A percentile compares a stretch with the other conserved stretches of the same genome.
These are phyloP conservation scores for Kwoniella shandongensis DNA, from an alignment of 768 basidiomycete species.

Conservation along the genomic window DNA sequence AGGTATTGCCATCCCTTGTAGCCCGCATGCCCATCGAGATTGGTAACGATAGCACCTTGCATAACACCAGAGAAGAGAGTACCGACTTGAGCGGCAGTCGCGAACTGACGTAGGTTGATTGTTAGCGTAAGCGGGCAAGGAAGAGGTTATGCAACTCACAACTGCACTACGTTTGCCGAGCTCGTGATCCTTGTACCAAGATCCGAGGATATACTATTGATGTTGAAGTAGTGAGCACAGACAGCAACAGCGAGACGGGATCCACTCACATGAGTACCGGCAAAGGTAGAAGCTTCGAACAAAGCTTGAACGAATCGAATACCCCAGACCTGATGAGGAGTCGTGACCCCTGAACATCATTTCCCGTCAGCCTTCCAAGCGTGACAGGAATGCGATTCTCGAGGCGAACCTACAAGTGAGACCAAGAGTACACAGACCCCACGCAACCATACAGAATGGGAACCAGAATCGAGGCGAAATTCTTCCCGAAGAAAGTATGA, in stretches of 20 bases:
- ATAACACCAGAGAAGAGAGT: constrained; percentile 43
- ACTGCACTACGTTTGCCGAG: constrained; percentile 71
- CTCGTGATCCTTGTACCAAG: constrained; percentile 72
- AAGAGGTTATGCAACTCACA: constrained; percentile 5
- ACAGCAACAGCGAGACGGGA: not conserved
- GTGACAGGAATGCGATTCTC: not conserved
- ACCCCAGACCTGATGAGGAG: constrained; percentile 57
- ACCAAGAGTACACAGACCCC: constrained; percentile 28
- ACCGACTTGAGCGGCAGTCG: constrained; percentile 35
- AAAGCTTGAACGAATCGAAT: constrained; percentile 74
- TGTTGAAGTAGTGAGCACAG: constrained; percentile 58
- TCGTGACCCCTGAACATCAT: constrained; percentile 22
- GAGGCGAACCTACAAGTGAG: constrained; percentile 9
- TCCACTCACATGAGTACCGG: constrained; percentile 66
- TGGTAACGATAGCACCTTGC: constrained; percentile 37
- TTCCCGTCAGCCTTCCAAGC: too few relatives aligned
- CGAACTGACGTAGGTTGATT: too few relatives aligned
- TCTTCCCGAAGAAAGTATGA: constrained; percentile 27
- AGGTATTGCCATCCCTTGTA: constrained; percentile 32
- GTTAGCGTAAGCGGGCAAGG: not conserved
- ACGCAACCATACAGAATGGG: constrained; percentile 20
- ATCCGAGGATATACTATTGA: constrained; percentile 66
- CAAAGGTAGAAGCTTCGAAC: constrained; percentile 73
- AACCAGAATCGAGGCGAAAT: constrained; percentile 29
- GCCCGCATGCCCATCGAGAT: constrained; percentile 29